Evolutionary conservation across 225 moss, liverwort and hornwort species (phyloP).

Genomic region (Takakia lepidozioides): DNA sequence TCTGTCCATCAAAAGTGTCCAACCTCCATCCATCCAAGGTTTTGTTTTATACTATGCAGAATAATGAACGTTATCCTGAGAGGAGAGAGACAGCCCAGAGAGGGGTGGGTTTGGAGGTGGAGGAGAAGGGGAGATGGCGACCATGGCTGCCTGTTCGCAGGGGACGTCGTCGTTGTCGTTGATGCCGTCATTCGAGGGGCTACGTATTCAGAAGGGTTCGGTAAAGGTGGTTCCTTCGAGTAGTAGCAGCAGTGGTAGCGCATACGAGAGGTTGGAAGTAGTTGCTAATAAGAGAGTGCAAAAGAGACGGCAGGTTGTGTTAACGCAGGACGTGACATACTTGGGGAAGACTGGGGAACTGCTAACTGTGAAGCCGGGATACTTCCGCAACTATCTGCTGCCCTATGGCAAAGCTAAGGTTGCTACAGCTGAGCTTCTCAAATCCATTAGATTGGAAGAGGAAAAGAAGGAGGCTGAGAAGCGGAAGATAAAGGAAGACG

Average conservation of each 20-base stretch:
- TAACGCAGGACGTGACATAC: slow-evolving; percentile 72
- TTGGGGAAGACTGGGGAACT: slow-evolving; percentile 84
- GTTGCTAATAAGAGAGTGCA: slow-evolving; percentile 57
- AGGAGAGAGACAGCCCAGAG: too few relatives aligned
- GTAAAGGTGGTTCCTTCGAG: too few relatives aligned
- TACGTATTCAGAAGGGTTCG: too few relatives aligned
- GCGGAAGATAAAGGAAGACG: slow-evolving; percentile 70
- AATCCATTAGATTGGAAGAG: slow-evolving; percentile 71
- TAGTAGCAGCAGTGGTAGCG: slow-evolving; percentile 3
- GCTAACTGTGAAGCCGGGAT: slow-evolving; percentile 75
- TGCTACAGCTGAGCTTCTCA: slow-evolving; percentile 75
- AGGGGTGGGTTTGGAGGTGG: too few relatives aligned
- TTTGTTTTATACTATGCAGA: too few relatives aligned
- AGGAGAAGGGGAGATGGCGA: too few relatives aligned
- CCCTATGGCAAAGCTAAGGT: slow-evolving; percentile 82
- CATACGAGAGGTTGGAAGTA: slow-evolving; percentile 22
- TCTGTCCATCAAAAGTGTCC: too few relatives aligned
- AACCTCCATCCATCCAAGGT: too few relatives aligned
- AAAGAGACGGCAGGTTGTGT: slow-evolving; percentile 66
- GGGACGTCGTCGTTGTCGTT: too few relatives aligned
- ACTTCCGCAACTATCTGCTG: slow-evolving; percentile 79
- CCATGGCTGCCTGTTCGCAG: too few relatives aligned
- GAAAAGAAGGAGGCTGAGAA: slow-evolving; percentile 51
- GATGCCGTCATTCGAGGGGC: too few relatives aligned
- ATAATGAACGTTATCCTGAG: too few relatives aligned